phyloP scores from a whole-genome alignment of 768 basidiomycete genomes.

The Crepidotus variabilis region DNA sequence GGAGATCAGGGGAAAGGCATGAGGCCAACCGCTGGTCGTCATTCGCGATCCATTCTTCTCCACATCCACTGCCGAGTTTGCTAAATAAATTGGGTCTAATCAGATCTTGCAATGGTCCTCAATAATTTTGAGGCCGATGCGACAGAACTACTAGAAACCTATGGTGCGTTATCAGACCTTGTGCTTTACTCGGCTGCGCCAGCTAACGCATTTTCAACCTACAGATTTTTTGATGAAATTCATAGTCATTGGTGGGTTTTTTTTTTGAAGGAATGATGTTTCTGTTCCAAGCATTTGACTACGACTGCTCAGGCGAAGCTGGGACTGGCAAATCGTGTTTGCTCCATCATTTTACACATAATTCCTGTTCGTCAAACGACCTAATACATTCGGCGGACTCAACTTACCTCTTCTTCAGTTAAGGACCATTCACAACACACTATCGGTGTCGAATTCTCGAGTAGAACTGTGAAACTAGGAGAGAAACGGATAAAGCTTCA shows the following conservation, averaged over 20 bases:
- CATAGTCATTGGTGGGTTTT: conserved; percentile 80
- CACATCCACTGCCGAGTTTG: conserved; percentile 12
- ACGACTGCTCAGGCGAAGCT: conserved; percentile 69
- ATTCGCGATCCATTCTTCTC: conserved; percentile 20
- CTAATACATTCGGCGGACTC: not conserved
- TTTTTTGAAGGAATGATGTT: not conserved
- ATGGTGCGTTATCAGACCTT: conserved; percentile 50
- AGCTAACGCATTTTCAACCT: conserved; percentile 13
- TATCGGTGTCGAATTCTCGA: conserved; percentile 98
- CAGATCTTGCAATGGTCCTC: conserved; percentile 44
- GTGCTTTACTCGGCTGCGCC: not conserved
- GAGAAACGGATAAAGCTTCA: conserved; percentile 96
- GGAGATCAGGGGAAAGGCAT: conserved; percentile 13
- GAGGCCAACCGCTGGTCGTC: conserved; percentile 24
- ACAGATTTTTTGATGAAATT: conserved; percentile 98
- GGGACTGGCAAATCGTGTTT: conserved; percentile 98
- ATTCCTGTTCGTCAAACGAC: conserved; percentile 66
- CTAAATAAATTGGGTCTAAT: conserved; percentile 15
- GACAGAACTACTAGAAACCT: conserved; percentile 91
- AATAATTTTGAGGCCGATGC: conserved; percentile 76
- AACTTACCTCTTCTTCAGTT: conserved; percentile 49
- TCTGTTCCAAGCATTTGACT: conserved; percentile 1
- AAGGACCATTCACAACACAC: conserved; percentile 97
- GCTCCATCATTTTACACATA: conserved; percentile 94
- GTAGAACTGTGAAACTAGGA: conserved; percentile 86